Percentiles rank a stretch among this genome's conserved stretches.
These are phyloP conservation scores for Salix viminalis DNA, from an alignment of 345 rosid species.

Conservation along the genomic window DNA sequence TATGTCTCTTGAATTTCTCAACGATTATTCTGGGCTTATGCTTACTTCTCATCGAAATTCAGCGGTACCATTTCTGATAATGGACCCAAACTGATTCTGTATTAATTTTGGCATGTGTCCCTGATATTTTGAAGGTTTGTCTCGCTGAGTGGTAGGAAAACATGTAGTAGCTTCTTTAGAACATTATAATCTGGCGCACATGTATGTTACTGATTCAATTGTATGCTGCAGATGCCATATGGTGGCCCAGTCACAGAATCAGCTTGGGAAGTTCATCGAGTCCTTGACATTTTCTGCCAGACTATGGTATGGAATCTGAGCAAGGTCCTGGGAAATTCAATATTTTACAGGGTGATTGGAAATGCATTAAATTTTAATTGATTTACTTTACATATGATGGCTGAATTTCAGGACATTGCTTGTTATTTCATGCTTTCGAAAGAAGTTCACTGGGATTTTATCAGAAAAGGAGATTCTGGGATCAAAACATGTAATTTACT, in stretches of 20 bases:
- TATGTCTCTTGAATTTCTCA: not conserved
- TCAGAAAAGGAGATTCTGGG: constrained; percentile 60
- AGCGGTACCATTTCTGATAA: not conserved
- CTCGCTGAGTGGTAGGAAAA: not conserved
- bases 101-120: not conserved
- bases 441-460: constrained; percentile 50
- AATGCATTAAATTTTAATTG: constrained; percentile 15
- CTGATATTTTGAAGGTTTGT: not conserved
- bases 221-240: constrained; percentile 56
- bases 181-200: not conserved
- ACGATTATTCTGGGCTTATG: not conserved
- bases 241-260: constrained; percentile 37
- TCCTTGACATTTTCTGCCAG: constrained; percentile 71
- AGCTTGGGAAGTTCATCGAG: constrained; percentile 57
- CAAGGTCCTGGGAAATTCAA: constrained; percentile 1
- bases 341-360: not conserved
- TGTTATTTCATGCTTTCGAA: constrained; percentile 54
- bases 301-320: constrained; percentile 50
- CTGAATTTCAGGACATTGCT: constrained; percentile 65
- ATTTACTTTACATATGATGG: constrained; percentile 10
- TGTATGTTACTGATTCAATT: not conserved
- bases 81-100: not conserved
- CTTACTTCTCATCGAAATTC: not conserved
- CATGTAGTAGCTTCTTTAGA: not conserved
- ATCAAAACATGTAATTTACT: constrained; percentile 57